Evolutionary conservation across 2,329 filamentous ascomycete genomes (phyloP), one percentile per base, ranked within the genome.

Genomic region (Paracoccidioides lutzii): DNA sequence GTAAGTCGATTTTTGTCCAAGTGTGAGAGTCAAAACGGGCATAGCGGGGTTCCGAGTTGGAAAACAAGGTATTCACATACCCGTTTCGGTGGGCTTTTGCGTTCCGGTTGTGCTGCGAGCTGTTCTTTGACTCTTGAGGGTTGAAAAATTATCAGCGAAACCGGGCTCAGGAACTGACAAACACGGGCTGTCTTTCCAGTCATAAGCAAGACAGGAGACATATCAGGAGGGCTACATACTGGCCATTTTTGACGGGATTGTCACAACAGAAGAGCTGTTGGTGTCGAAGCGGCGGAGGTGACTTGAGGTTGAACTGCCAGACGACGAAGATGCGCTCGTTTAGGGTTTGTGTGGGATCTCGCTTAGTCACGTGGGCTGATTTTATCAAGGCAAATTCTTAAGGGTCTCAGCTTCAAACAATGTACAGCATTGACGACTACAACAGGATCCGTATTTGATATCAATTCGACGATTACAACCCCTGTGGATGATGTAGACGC

Each of bases 51-150:
- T 35, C 5, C n/a, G 38, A 12, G 45, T 8, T 9, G 22, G 22
- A 28, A 53, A 53, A 54, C 52, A 48, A 54, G 22, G 49, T 54
- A 28, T 35, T 57, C 63, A 80, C 85, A 70, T 86, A 96, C 91
- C 93, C 93, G 83, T 98, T 98, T 75, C 87, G 85, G 86, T 98
- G 93, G 80, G 90, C 90, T 88, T 98, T 98, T 82, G 87, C 87
- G 76, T 83, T 84, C 85, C 93, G 87, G 81, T 96, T 96, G 81
- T 96, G 90, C 83, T 97, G 91, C 72, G 91, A 96, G 80, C 89
- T 94, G 86, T 97, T 97, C 90, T 97, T 97, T 72, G 93, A 97
- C 84, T 97, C 90, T 96, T 57, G 58, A 40, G 58, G 60, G 57
- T 54, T 37, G 46, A 46, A 61, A 48, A 55, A 54, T 52, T 55